Conservation (phyloP, 805 yeast species). For the Lipomyces chichibuensis region DNA sequence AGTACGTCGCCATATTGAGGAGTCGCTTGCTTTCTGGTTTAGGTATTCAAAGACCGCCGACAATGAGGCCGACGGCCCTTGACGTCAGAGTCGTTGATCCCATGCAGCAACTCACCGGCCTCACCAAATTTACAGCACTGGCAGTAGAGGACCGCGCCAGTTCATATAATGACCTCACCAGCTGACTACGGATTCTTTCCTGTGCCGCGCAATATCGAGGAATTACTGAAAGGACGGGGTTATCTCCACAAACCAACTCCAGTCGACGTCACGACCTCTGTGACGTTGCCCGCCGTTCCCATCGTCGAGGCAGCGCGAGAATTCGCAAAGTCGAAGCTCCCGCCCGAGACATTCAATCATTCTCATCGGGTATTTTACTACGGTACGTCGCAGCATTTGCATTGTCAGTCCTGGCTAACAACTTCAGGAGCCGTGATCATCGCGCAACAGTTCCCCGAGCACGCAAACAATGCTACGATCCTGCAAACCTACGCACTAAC, state of each 20-base stretch:
- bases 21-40: too few species aligned
- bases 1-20: too few species aligned
- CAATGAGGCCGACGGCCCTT: too few species aligned
- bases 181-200: conserved; percentile 22
- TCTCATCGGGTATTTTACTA: conserved; percentile 21
- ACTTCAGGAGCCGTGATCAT: conserved; percentile 12
- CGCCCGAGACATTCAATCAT: conserved; percentile 19
- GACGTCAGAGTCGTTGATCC: too few species aligned
- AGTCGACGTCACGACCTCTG: conserved; percentile 10
- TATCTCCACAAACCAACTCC: conserved; percentile 13
- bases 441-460: conserved; percentile 35
- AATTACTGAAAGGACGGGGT: conserved; percentile 12
- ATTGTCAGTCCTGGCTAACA: background rate
- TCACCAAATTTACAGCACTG: too few species aligned
- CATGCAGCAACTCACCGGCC: too few species aligned
- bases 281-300: conserved; percentile 10
- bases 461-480: conserved; percentile 23
- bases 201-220: conserved; percentile 22
- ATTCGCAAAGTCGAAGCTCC: conserved; percentile 13
- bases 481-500: conserved; percentile 33
- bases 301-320: conserved; percentile 14
- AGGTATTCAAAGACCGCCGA: too few species aligned
- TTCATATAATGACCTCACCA: conserved; percentile 12
- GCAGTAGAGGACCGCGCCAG: too few species aligned
- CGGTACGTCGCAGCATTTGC: conserved; percentile 1